These are phyloP conservation scores for Neonectria sp. DNA, from an alignment of 2,329 filamentous ascomycete species.

Conservation along the genomic window DNA sequence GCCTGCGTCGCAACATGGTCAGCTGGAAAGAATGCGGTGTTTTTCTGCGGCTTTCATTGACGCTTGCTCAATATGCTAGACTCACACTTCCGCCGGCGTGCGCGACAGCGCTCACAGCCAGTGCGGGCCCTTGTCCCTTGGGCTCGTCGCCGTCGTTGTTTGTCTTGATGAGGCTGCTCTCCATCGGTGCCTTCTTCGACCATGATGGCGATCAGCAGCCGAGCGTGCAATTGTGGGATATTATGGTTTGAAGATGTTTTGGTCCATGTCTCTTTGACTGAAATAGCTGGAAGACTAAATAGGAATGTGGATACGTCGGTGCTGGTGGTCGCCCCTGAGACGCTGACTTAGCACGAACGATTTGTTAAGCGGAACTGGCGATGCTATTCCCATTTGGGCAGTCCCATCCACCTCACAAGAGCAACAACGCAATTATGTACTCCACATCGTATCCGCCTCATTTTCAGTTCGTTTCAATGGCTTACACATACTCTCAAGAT, in stretches of 20 bases:
- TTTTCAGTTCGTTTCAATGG: not conserved
- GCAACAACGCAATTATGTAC: too few species aligned
- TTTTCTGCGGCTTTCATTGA: not conserved
- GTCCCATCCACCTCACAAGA: not conserved
- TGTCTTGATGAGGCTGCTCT: not conserved
- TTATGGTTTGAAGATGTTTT: too few species aligned
- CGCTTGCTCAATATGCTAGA: not conserved
- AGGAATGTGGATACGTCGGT: too few species aligned
- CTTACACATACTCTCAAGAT: too few species aligned
- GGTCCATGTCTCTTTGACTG: too few species aligned
- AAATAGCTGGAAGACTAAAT: too few species aligned
- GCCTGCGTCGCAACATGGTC: not conserved
- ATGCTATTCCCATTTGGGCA: not conserved
- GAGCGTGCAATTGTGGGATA: not conserved
- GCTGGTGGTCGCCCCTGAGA: too few species aligned
- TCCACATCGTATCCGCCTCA: not conserved
- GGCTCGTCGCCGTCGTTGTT: not conserved
- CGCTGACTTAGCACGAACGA: too few species aligned
- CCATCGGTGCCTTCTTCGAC: not conserved
- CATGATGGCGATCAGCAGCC: not conserved
- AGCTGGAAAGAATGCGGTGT: too few species aligned
- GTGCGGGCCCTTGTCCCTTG: not conserved
- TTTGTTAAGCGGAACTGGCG: too few species aligned
- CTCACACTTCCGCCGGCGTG: slow-evolving; percentile 20
- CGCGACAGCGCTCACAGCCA: slow-evolving; percentile 21